Percentiles rank a stretch among this genome's conserved stretches.
phyloP scores from a whole-genome alignment of 129 eudicot species.

The Flaveria brownii region DNA sequence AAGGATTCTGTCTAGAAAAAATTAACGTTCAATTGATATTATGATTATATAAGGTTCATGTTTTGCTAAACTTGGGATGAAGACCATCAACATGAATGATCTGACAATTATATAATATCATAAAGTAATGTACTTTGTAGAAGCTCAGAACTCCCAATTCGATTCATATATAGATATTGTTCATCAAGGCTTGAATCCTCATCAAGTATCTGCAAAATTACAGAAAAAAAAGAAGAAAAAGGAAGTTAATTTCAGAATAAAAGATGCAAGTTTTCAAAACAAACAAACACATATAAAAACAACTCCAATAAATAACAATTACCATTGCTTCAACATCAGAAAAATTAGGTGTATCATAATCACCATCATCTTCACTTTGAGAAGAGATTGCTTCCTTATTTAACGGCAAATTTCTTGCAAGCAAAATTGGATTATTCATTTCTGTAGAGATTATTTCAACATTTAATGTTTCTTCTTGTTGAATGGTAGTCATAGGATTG shows the following conservation, averaged over 20 bases:
- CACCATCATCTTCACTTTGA: conserved; percentile 43
- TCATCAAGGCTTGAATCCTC: conserved; percentile 63
- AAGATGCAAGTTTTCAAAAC: conserved; percentile 2
- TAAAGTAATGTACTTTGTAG: conserved; percentile 21
- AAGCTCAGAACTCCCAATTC: conserved; percentile 44
- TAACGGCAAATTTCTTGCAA: conserved; percentile 15
- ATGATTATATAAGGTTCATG: not conserved
- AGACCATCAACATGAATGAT: conserved; percentile 5
- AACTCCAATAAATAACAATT: conserved; percentile 16
- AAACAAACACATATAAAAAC: not conserved
- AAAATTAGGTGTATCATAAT: conserved; percentile 51
- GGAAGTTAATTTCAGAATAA: not conserved
- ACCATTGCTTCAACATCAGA: conserved; percentile 87
- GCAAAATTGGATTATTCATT: conserved; percentile 22
- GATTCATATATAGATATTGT: conserved; percentile 31
- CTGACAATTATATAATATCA: conserved; percentile 11
- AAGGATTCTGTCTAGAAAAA: not conserved
- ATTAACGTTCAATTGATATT: not conserved
- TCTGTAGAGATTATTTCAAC: conserved; percentile 32
- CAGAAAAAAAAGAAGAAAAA: not conserved
- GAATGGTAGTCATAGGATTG: conserved; percentile 14
- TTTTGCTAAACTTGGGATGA: conserved; percentile 13
- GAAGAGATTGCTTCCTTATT: conserved; percentile 44
- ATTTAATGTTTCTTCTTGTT: conserved; percentile 32
- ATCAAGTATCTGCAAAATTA: conserved; percentile 64